phyloP scores from a whole-genome alignment of 306 rosid species.

The Betula pendula region DNA sequence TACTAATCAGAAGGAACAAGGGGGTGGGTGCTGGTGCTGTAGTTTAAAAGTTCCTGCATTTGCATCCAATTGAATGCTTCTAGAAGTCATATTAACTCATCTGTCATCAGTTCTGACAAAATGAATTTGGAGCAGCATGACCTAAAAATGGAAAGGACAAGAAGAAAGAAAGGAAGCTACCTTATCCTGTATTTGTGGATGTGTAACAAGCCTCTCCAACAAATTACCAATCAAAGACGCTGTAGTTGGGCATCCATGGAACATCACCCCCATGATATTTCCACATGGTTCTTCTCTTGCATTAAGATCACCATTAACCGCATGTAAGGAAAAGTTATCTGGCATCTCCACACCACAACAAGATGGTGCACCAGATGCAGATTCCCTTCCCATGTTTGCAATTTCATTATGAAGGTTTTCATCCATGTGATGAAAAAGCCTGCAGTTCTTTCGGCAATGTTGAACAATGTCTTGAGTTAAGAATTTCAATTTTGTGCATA shows the following conservation, averaged over 20 bases:
- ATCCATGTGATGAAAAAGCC: constrained; percentile 33
- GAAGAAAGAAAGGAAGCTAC: constrained; percentile 34
- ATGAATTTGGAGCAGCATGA: not conserved
- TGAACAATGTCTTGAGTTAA: constrained; percentile 72
- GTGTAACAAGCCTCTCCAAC: constrained; percentile 56
- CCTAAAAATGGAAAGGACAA: not conserved
- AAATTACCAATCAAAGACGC: constrained; percentile 56
- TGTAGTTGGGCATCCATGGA: constrained; percentile 77
- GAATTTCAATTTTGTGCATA: constrained; percentile 66
- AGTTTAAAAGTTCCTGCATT: not conserved
- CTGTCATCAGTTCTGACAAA: not conserved
- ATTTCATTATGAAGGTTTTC: constrained; percentile 31
- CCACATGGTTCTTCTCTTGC: constrained; percentile 58
- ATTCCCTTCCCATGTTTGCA: constrained; percentile 34
- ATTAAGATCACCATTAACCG: constrained; percentile 36
- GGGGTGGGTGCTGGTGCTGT: not conserved
- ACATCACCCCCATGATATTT: constrained; percentile 72
- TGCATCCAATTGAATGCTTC: not conserved
- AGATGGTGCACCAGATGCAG: constrained; percentile 32
- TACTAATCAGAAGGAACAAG: not conserved
- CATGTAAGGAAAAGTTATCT: constrained; percentile 38
- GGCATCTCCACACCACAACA: constrained; percentile 37
- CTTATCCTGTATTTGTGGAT: constrained; percentile 70
- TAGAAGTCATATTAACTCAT: not conserved
- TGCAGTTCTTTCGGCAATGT: constrained; percentile 49